These are phyloP conservation scores for Mycena sanguinolenta DNA, from an alignment of 768 basidiomycete genomes.

Conservation along the genomic window DNA sequence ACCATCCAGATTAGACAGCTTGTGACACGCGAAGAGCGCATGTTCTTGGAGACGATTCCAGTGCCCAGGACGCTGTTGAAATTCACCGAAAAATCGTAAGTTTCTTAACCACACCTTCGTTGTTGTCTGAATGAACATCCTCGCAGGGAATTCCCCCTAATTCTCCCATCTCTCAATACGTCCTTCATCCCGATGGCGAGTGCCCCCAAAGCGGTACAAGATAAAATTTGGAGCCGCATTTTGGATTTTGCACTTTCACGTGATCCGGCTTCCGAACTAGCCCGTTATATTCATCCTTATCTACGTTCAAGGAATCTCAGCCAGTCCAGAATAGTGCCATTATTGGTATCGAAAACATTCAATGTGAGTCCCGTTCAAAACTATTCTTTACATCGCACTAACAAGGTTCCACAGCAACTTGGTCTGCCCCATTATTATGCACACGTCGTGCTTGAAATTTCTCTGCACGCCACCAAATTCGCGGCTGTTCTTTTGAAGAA, in stretches of 20 bases:
- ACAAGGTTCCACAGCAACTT: neutral
- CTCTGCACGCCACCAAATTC: neutral
- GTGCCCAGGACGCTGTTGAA: neutral
- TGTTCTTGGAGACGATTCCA: neutral
- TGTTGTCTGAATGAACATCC: too few relatives aligned
- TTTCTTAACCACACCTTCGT: too few relatives aligned
- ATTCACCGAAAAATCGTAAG: neutral
- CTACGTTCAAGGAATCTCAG: too few relatives aligned
- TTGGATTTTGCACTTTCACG: neutral
- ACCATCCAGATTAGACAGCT: neutral
- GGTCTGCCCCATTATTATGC: slow-evolving; percentile 2
- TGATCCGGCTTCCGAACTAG: too few relatives aligned
- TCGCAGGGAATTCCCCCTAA: neutral
- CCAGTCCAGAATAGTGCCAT: neutral
- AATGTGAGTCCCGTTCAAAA: neutral
- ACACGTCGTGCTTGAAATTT: neutral
- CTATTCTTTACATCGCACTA: neutral
- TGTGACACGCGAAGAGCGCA: too few relatives aligned
- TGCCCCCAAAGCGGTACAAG: neutral
- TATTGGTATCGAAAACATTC: neutral
- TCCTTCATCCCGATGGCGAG: neutral
- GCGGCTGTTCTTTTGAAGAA: neutral
- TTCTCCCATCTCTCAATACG: neutral
- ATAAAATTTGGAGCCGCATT: neutral
- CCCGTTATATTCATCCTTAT: too few relatives aligned